Evolutionary conservation across 805 yeast genomes (phyloP).

Genomic region (Yamadazyma philogaea): DNA sequence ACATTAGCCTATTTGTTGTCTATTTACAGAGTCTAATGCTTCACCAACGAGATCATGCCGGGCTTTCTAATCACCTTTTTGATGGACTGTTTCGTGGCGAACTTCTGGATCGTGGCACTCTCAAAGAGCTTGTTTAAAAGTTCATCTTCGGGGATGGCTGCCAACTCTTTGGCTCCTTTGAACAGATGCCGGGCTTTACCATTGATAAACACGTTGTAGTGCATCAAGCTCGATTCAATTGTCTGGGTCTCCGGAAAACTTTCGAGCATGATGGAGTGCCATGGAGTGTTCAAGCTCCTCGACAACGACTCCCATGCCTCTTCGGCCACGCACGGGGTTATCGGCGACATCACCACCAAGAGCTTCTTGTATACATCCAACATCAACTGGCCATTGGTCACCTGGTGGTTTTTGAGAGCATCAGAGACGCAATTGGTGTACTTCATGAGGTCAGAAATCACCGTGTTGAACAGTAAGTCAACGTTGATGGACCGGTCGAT

Average conservation of each 20-base stretch:
- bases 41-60: slow-evolving; percentile 45
- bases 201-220: slow-evolving; percentile 64
- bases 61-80: slow-evolving; percentile 56
- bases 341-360: slow-evolving; percentile 68
- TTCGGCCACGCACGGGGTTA: slow-evolving; percentile 77
- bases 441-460: slow-evolving; percentile 88
- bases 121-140: slow-evolving; percentile 35
- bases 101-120: slow-evolving; percentile 38
- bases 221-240: slow-evolving; percentile 35
- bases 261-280: slow-evolving; percentile 53
- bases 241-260: slow-evolving; percentile 62
- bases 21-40: slow-evolving; percentile 10
- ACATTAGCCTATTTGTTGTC: not conserved
- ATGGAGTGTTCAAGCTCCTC: slow-evolving; percentile 16
- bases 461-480: slow-evolving; percentile 71
- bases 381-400: slow-evolving; percentile 39
- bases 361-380: slow-evolving; percentile 51
- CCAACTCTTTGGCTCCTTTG: slow-evolving; percentile 32
- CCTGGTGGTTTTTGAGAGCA: slow-evolving; percentile 30
- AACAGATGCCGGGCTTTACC: slow-evolving; percentile 62
- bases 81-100: slow-evolving; percentile 40
- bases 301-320: slow-evolving; percentile 67
- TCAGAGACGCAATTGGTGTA: slow-evolving; percentile 50
- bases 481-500: slow-evolving; percentile 59
- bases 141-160: slow-evolving; percentile 28